A percentile compares a stretch with the other conserved stretches of the same genome.
These are phyloP conservation scores for Magnolia kwangsiensis DNA, from an alignment of 164 flowering plant species.

Conservation along the genomic window DNA sequence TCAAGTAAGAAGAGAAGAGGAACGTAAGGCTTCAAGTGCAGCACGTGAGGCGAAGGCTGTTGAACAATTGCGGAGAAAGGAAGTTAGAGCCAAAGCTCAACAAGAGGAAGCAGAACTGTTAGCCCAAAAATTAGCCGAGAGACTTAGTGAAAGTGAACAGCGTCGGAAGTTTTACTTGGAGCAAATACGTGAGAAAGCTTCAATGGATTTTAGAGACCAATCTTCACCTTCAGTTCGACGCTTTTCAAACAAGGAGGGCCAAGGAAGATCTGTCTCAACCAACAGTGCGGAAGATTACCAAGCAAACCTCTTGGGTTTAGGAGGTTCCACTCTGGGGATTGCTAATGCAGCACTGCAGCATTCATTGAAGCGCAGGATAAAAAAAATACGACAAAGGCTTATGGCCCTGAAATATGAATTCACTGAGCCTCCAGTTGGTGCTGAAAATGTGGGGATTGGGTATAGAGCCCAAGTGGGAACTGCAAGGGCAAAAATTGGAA, in stretches of 20 bases:
- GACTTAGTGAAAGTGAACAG: constrained; percentile 89
- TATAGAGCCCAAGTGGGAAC: constrained; percentile 69
- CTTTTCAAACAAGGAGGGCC: constrained; percentile 54
- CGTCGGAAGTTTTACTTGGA: constrained; percentile 88
- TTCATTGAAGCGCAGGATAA: constrained; percentile 68
- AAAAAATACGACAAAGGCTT: constrained; percentile 80
- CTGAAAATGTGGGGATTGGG: constrained; percentile 73
- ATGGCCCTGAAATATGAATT: constrained; percentile 87
- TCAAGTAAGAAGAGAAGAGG: constrained; percentile 90
- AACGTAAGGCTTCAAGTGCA: constrained; percentile 90
- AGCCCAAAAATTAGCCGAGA: constrained; percentile 91
- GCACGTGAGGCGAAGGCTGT: constrained; percentile 89
- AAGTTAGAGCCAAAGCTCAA: constrained; percentile 85
- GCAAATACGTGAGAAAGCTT: constrained; percentile 91
- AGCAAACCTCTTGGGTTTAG: constrained; percentile 29
- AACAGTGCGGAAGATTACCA: constrained; percentile 51
- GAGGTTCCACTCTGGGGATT: constrained; percentile 31
- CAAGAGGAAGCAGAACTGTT: constrained; percentile 97
- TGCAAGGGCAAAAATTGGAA: constrained; percentile 79
- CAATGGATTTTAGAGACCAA: constrained; percentile 95
- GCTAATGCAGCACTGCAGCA: constrained; percentile 45
- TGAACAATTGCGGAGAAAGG: constrained; percentile 79
- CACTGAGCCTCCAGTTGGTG: constrained; percentile 54
- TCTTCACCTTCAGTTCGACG: constrained; percentile 81
- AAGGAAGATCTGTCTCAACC: constrained; percentile 41